Percentiles rank a stretch among this genome's conserved stretches.
These are phyloP conservation scores for Alternaria burnsii DNA, from an alignment of 2,329 filamentous ascomycete species.

Conservation along the genomic window DNA sequence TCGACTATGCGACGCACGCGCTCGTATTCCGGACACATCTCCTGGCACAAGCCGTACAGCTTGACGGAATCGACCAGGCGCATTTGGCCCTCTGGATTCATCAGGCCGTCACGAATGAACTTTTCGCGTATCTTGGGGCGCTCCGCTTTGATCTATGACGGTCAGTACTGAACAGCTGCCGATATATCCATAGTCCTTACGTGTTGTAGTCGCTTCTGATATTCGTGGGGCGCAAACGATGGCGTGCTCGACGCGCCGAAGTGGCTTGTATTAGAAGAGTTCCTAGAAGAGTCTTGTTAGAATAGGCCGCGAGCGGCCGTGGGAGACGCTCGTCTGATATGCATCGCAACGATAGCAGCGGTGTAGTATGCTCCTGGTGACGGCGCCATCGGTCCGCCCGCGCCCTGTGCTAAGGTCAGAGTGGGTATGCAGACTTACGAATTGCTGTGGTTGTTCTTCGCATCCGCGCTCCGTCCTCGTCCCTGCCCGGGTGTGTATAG, in stretches of 20 bases:
- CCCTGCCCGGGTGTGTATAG: conserved; percentile 18
- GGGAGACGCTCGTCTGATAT: conserved; percentile 15
- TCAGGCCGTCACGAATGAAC: conserved; percentile 37
- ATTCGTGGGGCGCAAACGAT: conserved; percentile 35
- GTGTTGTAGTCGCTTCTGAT: conserved; percentile 33
- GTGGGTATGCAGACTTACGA: conserved; percentile 20
- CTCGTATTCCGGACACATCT: conserved; percentile 72
- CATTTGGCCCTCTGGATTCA: conserved; percentile 66
- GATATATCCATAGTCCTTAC: conserved; percentile 22
- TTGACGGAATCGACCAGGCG: conserved; percentile 68
- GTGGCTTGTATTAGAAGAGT: conserved; percentile 9
- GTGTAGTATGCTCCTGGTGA: conserved; percentile 16
- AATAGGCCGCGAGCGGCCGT: conserved; percentile 32
- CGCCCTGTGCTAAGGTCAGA: conserved; percentile 19
- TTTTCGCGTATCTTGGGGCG: conserved; percentile 50
- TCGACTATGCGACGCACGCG: conserved; percentile 68
- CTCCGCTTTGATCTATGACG: conserved; percentile 52
- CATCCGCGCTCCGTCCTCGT: conserved; percentile 7
- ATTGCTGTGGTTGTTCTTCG: conserved; percentile 15
- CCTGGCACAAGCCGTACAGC: conserved; percentile 67
- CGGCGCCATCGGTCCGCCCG: conserved; percentile 17
- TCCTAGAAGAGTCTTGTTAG: conserved; percentile 27
- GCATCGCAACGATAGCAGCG: conserved; percentile 2
- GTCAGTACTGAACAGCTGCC: conserved; percentile 18
- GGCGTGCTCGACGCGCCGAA: conserved; percentile 29